Percentiles rank a stretch among this genome's conserved stretches.
Evolutionary conservation across 768 basidiomycete species (phyloP).

Genomic region (Naematelia encephala): DNA sequence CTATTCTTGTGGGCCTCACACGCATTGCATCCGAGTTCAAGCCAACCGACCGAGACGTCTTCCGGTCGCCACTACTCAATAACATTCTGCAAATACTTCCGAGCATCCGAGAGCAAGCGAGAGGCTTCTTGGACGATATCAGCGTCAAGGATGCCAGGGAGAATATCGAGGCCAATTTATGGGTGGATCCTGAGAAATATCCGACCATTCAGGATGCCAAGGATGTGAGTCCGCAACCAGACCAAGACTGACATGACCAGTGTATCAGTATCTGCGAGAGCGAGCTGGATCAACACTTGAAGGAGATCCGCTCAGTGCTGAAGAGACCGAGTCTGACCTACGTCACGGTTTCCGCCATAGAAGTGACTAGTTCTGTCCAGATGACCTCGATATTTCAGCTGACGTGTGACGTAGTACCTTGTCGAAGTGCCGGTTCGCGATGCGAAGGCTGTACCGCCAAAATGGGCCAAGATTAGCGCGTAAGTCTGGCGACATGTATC

Average conservation of each 20-base stretch:
- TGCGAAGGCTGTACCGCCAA: conserved; percentile 43
- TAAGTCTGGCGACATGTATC: conserved; percentile 11
- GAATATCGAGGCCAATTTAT: conserved; percentile 68
- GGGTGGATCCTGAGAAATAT: conserved; percentile 60
- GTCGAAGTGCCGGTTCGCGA: conserved; percentile 67
- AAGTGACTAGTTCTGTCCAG: conserved; percentile 56
- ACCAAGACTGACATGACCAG: conserved; percentile 52
- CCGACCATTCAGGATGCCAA: conserved; percentile 61
- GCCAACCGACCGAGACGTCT: conserved; percentile 55
- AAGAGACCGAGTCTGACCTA: conserved; percentile 72
- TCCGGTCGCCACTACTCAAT: conserved; percentile 67
- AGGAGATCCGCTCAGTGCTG: conserved; percentile 66
- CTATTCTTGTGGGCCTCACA: conserved; percentile 70
- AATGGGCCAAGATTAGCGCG: conserved; percentile 57
- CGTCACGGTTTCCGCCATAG: conserved; percentile 64
- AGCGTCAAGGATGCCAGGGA: conserved; percentile 63
- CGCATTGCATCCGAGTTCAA: conserved; percentile 65
- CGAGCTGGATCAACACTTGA: conserved; percentile 72
- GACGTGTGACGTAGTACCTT: conserved; percentile 62
- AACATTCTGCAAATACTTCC: conserved; percentile 69
- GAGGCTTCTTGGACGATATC: conserved; percentile 59
- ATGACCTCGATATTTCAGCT: neutral
- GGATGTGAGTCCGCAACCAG: conserved; percentile 55
- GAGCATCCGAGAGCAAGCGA: conserved; percentile 59
- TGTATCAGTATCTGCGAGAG: conserved; percentile 64